These are phyloP conservation scores for Stephania yunnanensis DNA, from an alignment of 164 flowering plant genomes.

Conservation along the genomic window DNA sequence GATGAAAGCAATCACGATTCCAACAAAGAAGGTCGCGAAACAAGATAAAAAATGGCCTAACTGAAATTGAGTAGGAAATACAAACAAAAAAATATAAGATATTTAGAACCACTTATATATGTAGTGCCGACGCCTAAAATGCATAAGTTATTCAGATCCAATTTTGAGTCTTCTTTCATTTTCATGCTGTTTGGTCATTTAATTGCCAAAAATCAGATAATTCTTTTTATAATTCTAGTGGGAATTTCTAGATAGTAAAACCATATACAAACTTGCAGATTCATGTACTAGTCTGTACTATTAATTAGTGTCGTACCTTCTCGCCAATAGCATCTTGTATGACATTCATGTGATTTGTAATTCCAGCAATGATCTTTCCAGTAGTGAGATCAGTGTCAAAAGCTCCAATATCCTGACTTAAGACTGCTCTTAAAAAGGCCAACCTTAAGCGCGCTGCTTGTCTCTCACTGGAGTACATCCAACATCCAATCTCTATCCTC, in stretches of 20 bases:
- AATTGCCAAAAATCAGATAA: background rate
- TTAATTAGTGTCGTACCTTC: conserved; percentile 33
- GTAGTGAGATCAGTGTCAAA: conserved; percentile 57
- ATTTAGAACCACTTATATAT: too few relatives aligned
- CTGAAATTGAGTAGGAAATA: conserved; percentile 22
- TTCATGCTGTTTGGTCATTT: too few relatives aligned
- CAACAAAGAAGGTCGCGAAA: conserved; percentile 46
- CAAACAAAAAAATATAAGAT: background rate
- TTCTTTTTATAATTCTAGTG: background rate
- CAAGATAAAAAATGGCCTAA: conserved; percentile 57
- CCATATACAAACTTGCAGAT: too few relatives aligned
- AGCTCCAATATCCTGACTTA: conserved; percentile 56
- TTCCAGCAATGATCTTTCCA: conserved; percentile 54
- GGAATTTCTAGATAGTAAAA: too few relatives aligned
- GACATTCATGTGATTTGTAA: conserved; percentile 53
- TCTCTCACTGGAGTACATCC: conserved; percentile 70
- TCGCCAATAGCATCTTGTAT: conserved; percentile 77
- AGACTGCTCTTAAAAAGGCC: conserved; percentile 42
- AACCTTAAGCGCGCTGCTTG: conserved; percentile 40
- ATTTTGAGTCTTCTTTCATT: background rate
- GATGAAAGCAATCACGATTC: conserved; percentile 46
- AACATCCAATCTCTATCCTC: conserved; percentile 57
- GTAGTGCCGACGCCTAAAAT: too few relatives aligned
- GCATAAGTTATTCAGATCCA: too few relatives aligned
- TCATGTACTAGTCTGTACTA: too few relatives aligned